phyloP scores from a whole-genome alignment of 2,329 filamentous ascomycete species.

The Neonectria hederae region DNA sequence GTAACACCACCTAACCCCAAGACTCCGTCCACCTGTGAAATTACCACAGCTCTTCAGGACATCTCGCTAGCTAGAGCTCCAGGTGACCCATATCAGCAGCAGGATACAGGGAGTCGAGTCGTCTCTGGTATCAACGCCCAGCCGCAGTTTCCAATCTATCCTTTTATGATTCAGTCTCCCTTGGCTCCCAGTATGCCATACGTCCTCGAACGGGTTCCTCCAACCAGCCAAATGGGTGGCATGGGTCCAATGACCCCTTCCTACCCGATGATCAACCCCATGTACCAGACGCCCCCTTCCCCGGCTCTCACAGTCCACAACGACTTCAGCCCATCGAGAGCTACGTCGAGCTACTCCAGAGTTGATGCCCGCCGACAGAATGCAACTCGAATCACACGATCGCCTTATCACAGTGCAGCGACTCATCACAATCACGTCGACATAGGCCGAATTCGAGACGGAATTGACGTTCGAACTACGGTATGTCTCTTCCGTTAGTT shows the following conservation, averaged over 20 bases:
- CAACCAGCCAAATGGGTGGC: constrained; percentile 33
- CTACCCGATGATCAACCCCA: constrained; percentile 43
- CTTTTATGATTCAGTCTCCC: constrained; percentile 46
- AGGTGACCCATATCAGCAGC: constrained; percentile 19
- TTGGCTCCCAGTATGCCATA: constrained; percentile 43
- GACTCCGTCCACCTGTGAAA: constrained; percentile 8
- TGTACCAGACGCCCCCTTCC: constrained; percentile 47
- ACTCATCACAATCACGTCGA: constrained; percentile 71
- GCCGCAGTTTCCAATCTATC: constrained; percentile 45
- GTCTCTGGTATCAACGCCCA: constrained; percentile 34
- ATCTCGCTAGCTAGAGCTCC: constrained; percentile 30
- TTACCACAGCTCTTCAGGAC: constrained; percentile 31
- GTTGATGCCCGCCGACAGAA: constrained; percentile 59
- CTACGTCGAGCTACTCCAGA: constrained; percentile 47
- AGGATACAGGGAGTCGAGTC: constrained; percentile 3
- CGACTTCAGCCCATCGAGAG: constrained; percentile 54
- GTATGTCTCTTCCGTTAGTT: constrained; percentile 55
- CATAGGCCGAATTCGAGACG: constrained; percentile 67
- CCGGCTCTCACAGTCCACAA: constrained; percentile 48
- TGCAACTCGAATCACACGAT: constrained; percentile 56
- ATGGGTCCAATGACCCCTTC: constrained; percentile 44
- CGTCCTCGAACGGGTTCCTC: constrained; percentile 41
- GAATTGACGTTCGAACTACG: constrained; percentile 79
- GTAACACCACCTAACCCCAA: constrained; percentile 30
- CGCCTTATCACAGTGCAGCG: constrained; percentile 57